These are phyloP conservation scores for Pelargonium myrrhifolium DNA, from an alignment of 441 rosid species.

Conservation along the genomic window DNA sequence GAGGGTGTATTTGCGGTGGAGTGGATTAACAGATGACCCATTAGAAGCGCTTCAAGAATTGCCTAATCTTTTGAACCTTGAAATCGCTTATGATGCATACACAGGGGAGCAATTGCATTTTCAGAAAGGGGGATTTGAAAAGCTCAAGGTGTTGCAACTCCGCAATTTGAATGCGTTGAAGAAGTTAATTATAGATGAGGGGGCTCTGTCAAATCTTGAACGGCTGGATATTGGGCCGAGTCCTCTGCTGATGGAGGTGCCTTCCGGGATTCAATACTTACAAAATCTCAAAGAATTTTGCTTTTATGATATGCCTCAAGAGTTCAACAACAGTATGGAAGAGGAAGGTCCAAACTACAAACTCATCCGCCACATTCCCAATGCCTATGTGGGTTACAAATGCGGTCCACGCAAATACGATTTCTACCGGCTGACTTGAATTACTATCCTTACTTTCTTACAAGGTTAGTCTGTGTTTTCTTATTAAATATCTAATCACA, in stretches of 20 bases:
- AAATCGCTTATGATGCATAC: neutral
- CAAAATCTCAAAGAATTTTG: neutral
- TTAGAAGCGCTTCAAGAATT: neutral
- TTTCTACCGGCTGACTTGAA: too few relatives aligned
- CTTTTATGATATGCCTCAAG: neutral
- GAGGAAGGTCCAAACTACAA: too few relatives aligned
- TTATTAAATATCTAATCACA: too few relatives aligned
- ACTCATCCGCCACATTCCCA: too few relatives aligned
- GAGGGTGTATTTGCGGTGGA: neutral
- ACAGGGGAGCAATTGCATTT: neutral
- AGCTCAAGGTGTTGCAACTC: too few relatives aligned
- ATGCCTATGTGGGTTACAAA: too few relatives aligned
- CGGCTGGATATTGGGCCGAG: neutral
- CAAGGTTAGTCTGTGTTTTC: too few relatives aligned
- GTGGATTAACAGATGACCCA: neutral
- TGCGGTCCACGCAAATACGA: too few relatives aligned
- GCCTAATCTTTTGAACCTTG: neutral
- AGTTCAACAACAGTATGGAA: neutral
- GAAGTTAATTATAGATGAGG: neutral
- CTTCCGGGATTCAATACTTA: neutral
- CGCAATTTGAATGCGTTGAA: too few relatives aligned
- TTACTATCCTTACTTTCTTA: too few relatives aligned
- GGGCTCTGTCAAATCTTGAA: neutral
- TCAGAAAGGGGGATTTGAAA: too few relatives aligned
- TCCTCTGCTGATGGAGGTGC: conserved; percentile 5